Evolutionary conservation across 352 stramenopile species (phyloP), one percentile per base, ranked within the genome.

Genomic region (Globisporangium perplexum): DNA sequence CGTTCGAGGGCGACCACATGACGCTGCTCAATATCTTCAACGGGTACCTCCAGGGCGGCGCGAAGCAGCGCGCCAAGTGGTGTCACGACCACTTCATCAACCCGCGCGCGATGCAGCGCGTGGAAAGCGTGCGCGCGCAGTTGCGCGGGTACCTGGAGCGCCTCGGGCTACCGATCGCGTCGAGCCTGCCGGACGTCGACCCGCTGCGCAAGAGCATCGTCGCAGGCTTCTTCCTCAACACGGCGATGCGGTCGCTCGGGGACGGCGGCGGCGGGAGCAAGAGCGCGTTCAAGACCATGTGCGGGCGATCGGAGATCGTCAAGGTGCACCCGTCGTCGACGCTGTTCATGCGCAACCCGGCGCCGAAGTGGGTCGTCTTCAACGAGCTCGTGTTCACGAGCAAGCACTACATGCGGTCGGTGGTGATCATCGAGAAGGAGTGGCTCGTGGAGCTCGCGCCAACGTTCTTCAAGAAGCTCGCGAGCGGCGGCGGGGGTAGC

Each of bases 341-440:
- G 36, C 60, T 96, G 26, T 95, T 94, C 57, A 91, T 90, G 83
- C 84, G 84, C 45, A 94, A 96, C 53, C 85, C 86, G 18, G 74
- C 83, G 36, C 83, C 83, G 1, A 88, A 94, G 55, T 95, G 72
- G 68, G 74, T 95, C 46, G 71, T 95, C 17, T 94, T 91, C 68
- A 93, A 96, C 57, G 88, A 96, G 60, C 69, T 96, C 39, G 85
- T 96, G 54, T 92, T 92, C 59, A 96, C 88, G 24, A 94, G 83
- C 63, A 95, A 94, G 55, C 85, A 96, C 62, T 96, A 96, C 68
- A 91, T 96, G 58, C 83, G 87, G 10, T 88, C 80, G 5, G 82
- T 96, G 10, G 60, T 95, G 26, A 69, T 92, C 23, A 92, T 96
- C 51, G 85, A 96, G 53, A 90, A 95, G 50, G 78, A 93, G 33